Conservation (phyloP, 2,329 filamentous ascomycete species). For the Monosporascus sp. region DNA sequence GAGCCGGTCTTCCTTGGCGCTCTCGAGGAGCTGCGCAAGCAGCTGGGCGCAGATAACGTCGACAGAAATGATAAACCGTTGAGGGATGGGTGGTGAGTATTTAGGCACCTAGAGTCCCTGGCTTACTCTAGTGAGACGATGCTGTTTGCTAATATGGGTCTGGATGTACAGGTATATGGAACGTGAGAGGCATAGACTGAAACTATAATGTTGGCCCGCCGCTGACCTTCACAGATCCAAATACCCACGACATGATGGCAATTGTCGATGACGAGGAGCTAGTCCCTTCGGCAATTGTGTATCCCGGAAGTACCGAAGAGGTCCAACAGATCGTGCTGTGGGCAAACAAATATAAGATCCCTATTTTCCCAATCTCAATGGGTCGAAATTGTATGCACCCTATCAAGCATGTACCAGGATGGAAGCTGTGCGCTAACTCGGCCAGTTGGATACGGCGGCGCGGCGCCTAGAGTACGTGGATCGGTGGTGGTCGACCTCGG, state of each 20-base stretch:
- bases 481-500: conserved; percentile 49
- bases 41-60: conserved; percentile 33
- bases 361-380: conserved; percentile 24
- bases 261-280: conserved; percentile 41
- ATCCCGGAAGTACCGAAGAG: conserved; percentile 24
- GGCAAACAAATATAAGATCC: conserved; percentile 25
- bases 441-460: conserved; percentile 48
- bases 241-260: conserved; percentile 37
- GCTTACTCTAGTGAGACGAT: background rate
- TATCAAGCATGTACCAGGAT: background rate
- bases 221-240: conserved; percentile 24
- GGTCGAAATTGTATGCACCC: conserved; percentile 24
- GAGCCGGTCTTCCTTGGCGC: conserved; percentile 26
- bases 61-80: conserved; percentile 37
- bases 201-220: background rate
- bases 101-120: conserved; percentile 6
- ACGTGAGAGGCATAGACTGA: conserved; percentile 11
- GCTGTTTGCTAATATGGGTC: background rate
- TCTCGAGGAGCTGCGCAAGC: conserved; percentile 29
- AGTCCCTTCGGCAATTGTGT: conserved; percentile 38
- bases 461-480: conserved; percentile 46
- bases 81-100: conserved; percentile 33
- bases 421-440: background rate
- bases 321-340: conserved; percentile 28
- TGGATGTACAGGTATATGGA: conserved; percentile 23